phyloP scores from a whole-genome alignment of 1,284 basidiomycete species.

The Leccinum ponderosum region DNA sequence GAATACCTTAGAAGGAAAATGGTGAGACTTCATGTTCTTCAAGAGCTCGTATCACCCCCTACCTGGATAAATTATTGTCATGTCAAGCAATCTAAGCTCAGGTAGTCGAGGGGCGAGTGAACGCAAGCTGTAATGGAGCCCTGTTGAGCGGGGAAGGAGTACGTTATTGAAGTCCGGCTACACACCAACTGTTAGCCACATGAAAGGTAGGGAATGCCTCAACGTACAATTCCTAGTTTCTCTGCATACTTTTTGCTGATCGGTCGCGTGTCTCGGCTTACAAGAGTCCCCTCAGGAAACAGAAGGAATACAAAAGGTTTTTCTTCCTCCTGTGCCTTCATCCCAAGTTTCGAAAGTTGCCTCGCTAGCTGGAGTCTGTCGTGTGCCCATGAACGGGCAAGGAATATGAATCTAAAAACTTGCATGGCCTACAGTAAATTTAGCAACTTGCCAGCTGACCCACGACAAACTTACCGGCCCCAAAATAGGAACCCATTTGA shows the following conservation, averaged over 20 bases:
- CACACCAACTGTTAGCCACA: constrained; percentile 7
- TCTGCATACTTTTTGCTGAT: constrained; percentile 84
- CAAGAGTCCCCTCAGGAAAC: constrained; percentile 93
- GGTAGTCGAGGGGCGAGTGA: constrained; percentile 79
- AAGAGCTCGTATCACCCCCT: constrained; percentile 15
- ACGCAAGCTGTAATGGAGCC: constrained; percentile 83
- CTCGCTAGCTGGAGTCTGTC: constrained; percentile 67
- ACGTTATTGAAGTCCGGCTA: constrained; percentile 79
- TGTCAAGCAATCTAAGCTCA: constrained; percentile 80
- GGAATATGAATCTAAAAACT: constrained; percentile 89
- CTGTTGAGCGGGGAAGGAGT: constrained; percentile 89
- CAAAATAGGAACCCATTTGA: constrained; percentile 85
- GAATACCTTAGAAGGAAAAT: constrained; percentile 51
- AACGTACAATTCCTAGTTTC: constrained; percentile 76
- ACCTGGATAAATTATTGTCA: constrained; percentile 91
- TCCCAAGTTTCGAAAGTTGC: constrained; percentile 58
- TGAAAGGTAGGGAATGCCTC: constrained; percentile 5
- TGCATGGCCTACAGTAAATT: constrained; percentile 71
- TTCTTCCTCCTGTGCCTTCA: constrained; percentile 60
- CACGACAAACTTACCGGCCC: constrained; percentile 67
- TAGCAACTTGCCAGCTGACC: constrained; percentile 4
- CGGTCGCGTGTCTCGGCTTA: constrained; percentile 80
- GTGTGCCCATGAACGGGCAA: constrained; percentile 84
- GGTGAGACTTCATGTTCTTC: constrained; percentile 3
- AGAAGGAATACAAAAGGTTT: constrained; percentile 81